Percentiles rank a stretch among this genome's conserved stretches.
Conservation (phyloP, 225 moss, liverwort and hornwort genomes). For the Antitrichia curtipendula region DNA sequence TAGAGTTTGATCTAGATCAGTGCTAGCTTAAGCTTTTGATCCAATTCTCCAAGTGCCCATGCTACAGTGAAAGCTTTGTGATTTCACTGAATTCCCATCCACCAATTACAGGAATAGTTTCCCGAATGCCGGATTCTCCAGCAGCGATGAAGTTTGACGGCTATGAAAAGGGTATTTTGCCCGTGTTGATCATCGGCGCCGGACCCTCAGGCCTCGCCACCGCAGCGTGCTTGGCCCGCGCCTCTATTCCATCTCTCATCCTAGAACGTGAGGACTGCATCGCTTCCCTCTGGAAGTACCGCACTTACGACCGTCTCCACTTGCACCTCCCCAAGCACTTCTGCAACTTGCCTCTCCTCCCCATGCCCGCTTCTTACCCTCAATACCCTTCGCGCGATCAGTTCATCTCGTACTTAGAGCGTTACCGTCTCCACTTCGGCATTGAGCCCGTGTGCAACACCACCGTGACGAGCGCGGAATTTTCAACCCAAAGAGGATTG, state of each 20-base stretch:
- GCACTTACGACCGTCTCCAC: conserved; percentile 65
- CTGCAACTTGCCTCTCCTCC: conserved; percentile 55
- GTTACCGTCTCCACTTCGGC: conserved; percentile 39
- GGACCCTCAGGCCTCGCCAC: conserved; percentile 70
- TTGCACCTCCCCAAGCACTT: conserved; percentile 67
- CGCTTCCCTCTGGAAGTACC: conserved; percentile 71
- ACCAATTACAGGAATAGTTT: neutral
- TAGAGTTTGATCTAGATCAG: neutral
- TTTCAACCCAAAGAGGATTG: conserved; percentile 4
- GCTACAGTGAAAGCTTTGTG: neutral
- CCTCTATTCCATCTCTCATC: conserved; percentile 19
- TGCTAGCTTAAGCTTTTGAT: neutral
- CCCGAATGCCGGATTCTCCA: neutral
- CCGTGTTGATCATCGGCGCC: conserved; percentile 50
- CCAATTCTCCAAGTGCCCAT: neutral
- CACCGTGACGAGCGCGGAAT: conserved; percentile 31
- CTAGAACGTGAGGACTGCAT: conserved; percentile 55
- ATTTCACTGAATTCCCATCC: neutral
- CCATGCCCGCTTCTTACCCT: conserved; percentile 49
- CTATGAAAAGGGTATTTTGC: neutral
- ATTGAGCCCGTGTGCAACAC: conserved; percentile 47
- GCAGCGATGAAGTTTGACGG: neutral
- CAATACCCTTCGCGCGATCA: conserved; percentile 55
- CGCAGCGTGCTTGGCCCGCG: conserved; percentile 40
- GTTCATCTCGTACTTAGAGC: conserved; percentile 56